Conservation (phyloP, 768 basidiomycete genomes). For the Russula emetica region DNA sequence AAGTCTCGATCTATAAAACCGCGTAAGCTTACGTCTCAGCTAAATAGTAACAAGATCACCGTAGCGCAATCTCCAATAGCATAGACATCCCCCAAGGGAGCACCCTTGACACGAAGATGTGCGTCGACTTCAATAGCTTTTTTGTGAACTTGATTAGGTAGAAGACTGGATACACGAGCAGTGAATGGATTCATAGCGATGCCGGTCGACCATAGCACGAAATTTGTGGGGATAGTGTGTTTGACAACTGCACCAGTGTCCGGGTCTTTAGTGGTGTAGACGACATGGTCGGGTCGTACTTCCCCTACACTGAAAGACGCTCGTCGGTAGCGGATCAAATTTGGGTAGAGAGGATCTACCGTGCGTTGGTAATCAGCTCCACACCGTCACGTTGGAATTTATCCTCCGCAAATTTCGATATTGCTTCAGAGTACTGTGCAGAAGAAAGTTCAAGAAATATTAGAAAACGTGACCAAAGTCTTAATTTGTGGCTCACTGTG, state of each 20-base stretch:
- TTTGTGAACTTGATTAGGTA: conserved; percentile 54
- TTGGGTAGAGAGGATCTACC: conserved; percentile 40
- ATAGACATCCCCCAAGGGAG: conserved; percentile 83
- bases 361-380: conserved; percentile 80
- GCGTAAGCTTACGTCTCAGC: conserved; percentile 1
- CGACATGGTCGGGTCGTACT: conserved; percentile 64
- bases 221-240: conserved; percentile 74
- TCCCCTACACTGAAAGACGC: conserved; percentile 48
- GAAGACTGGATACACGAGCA: conserved; percentile 57
- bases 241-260: conserved; percentile 55
- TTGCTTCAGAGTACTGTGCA: conserved; percentile 83
- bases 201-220: conserved; percentile 92
- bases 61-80: conserved; percentile 94
- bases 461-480: neutral
- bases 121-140: conserved; percentile 90
- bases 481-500: conserved; percentile 52
- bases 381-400: conserved; percentile 82
- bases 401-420: conserved; percentile 93
- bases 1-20: conserved; percentile 73
- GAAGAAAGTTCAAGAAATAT: neutral
- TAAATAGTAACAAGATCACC: conserved; percentile 41
- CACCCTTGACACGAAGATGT: conserved; percentile 86
- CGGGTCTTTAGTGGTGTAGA: conserved; percentile 63
- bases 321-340: conserved; percentile 27
- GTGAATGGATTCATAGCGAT: conserved; percentile 98